phyloP scores from a whole-genome alignment of 164 flowering plant genomes.

The Akebia trifoliata region DNA sequence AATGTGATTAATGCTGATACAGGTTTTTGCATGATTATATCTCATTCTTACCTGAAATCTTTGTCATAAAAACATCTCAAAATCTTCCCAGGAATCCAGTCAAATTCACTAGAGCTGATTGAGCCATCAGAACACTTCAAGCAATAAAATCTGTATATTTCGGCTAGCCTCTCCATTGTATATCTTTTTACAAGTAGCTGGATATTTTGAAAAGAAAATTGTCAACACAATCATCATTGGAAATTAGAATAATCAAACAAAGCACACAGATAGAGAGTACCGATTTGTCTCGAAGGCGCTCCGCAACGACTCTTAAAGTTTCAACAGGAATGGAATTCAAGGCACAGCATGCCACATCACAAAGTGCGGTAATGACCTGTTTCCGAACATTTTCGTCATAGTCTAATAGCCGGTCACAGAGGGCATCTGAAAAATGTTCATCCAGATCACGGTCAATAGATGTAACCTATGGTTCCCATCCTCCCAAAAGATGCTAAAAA shows the following conservation, averaged over 20 bases:
- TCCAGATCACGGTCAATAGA: slow-evolving; percentile 17
- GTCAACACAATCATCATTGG: slow-evolving; percentile 2
- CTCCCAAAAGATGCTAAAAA: background rate
- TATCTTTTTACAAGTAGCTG: slow-evolving; percentile 83
- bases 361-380: slow-evolving; percentile 81
- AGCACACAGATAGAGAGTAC: slow-evolving; percentile 33
- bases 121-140: slow-evolving; percentile 37
- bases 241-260: background rate
- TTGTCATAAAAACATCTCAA: slow-evolving; percentile 88
- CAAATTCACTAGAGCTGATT: slow-evolving; percentile 38
- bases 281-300: slow-evolving; percentile 96
- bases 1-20: too few species aligned
- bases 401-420: slow-evolving; percentile 86
- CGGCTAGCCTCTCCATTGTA: slow-evolving; percentile 90
- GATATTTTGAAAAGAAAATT: slow-evolving; percentile 13
- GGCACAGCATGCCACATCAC: slow-evolving; percentile 62
- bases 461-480: background rate
- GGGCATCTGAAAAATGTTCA: slow-evolving; percentile 60
- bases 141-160: slow-evolving; percentile 59
- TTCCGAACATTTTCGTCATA: slow-evolving; percentile 91
- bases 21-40: too few species aligned
- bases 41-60: slow-evolving; percentile 83
- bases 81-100: slow-evolving; percentile 95
- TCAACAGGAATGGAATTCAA: slow-evolving; percentile 59
- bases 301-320: slow-evolving; percentile 68